These are phyloP conservation scores for Carex littledalei DNA, from an alignment of 176 grass and related monocot species.

Conservation along the genomic window DNA sequence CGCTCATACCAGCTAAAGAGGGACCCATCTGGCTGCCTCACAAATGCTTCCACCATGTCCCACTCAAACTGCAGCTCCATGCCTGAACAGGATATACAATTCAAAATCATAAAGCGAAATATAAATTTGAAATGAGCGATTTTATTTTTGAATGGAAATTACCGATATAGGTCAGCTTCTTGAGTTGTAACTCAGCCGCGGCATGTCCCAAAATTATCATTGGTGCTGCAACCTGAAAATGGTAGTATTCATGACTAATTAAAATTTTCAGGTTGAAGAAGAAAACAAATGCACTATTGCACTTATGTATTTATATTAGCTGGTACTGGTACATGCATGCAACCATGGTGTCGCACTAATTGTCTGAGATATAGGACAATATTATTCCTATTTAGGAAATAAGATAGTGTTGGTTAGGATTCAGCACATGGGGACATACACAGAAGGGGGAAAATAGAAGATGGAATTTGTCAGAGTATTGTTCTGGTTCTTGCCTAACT, in stretches of 20 bases:
- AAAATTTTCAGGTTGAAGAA: not conserved
- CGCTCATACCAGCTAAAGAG: slow-evolving; percentile 94
- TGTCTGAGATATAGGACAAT: not conserved
- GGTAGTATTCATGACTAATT: not conserved
- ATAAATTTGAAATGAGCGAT: not conserved
- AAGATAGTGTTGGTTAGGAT: not conserved
- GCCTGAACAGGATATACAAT: slow-evolving; percentile 36
- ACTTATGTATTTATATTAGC: not conserved
- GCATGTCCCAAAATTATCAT: slow-evolving; percentile 63
- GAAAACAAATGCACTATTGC: not conserved
- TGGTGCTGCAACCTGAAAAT: slow-evolving; percentile 70
- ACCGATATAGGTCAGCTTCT: slow-evolving; percentile 90
- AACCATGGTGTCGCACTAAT: not conserved
- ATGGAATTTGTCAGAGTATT: not conserved
- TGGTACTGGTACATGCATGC: not conserved
- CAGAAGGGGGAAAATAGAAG: not conserved
- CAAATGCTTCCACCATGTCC: slow-evolving; percentile 87
- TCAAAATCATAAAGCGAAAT: slow-evolving; percentile 9
- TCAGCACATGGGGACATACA: not conserved
- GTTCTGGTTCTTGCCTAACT: not conserved
- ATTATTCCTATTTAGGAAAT: not conserved
- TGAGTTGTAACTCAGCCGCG: slow-evolving; percentile 79
- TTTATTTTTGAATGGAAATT: slow-evolving; percentile 13
- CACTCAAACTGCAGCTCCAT: slow-evolving; percentile 94
- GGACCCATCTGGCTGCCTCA: slow-evolving; percentile 79